These are phyloP conservation scores for Leishmania arabica DNA, from an alignment of 208 protist species.

Conservation along the genomic window DNA sequence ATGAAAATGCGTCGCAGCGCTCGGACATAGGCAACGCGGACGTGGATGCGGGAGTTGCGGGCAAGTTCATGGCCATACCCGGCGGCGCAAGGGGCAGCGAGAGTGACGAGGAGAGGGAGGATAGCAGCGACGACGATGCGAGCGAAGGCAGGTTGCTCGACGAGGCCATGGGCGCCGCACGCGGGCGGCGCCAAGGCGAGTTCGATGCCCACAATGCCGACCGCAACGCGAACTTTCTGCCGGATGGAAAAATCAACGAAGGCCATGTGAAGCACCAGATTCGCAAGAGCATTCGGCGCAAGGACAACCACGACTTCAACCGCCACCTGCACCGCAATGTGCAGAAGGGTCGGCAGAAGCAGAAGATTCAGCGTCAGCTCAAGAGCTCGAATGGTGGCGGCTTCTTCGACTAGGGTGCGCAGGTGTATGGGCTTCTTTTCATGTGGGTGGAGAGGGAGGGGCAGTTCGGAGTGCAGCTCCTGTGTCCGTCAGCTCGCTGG, in stretches of 20 bases:
- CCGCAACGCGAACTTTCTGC: conserved; percentile 72
- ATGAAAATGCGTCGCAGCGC: neutral
- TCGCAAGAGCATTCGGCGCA: conserved; percentile 51
- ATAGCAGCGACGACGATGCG: conserved; percentile 29
- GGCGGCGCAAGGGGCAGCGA: conserved; percentile 3
- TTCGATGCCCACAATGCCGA: conserved; percentile 20
- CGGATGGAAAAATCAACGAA: conserved; percentile 68
- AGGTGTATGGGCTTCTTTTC: neutral
- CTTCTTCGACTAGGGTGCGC: conserved; percentile 44
- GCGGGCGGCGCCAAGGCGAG: conserved; percentile 34
- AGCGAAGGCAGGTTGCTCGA: conserved; percentile 48
- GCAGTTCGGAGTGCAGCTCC: neutral
- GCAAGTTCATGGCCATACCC: conserved; percentile 16
- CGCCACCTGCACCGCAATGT: conserved; percentile 77
- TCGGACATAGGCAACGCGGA: conserved; percentile 21
- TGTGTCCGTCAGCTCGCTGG: neutral
- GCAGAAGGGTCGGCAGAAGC: conserved; percentile 87
- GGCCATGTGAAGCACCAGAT: conserved; percentile 72
- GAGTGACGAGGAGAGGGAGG: conserved; percentile 18
- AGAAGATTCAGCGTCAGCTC: conserved; percentile 73
- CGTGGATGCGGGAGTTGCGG: conserved; percentile 31
- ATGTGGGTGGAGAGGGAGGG: neutral
- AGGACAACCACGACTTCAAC: conserved; percentile 80
- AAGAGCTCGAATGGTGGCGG: conserved; percentile 57
- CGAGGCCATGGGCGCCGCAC: conserved; percentile 46